Evolutionary conservation across 2,329 filamentous ascomycete genomes (phyloP).

Genomic region (Endoconidiophora laricicola): DNA sequence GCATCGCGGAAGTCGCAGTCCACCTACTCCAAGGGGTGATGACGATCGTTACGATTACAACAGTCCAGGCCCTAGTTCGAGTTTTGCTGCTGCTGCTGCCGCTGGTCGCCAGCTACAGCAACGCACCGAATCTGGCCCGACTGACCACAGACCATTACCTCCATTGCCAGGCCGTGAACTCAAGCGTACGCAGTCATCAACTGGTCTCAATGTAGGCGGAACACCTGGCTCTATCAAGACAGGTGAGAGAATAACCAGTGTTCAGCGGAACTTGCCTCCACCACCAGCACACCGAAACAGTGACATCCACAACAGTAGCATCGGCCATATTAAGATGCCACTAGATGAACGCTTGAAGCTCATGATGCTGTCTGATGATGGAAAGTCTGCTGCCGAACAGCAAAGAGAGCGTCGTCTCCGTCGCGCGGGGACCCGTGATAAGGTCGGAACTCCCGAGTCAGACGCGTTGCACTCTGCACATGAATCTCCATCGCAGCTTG

Average conservation of each 20-base stretch:
- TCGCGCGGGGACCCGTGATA: slow-evolving; percentile 39
- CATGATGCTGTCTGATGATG: slow-evolving; percentile 69
- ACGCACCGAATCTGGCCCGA: slow-evolving; percentile 57
- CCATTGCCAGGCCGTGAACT: slow-evolving; percentile 52
- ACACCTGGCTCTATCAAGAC: slow-evolving; percentile 17
- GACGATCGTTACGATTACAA: slow-evolving; percentile 46
- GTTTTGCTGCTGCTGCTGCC: slow-evolving; percentile 22
- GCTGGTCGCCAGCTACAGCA: slow-evolving; percentile 37
- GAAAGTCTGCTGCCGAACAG: slow-evolving; percentile 44
- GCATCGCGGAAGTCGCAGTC: slow-evolving; percentile 49
- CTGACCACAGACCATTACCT: slow-evolving; percentile 71
- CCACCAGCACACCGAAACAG: slow-evolving; percentile 57
- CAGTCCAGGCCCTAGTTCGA: slow-evolving; percentile 47
- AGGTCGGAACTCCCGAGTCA: slow-evolving; percentile 11
- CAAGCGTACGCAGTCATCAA: slow-evolving; percentile 9
- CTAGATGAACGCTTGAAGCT: slow-evolving; percentile 72
- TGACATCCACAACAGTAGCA: slow-evolving; percentile 49
- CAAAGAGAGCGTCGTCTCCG: slow-evolving; percentile 55
- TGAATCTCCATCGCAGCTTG: slow-evolving; percentile 1
- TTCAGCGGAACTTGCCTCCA: slow-evolving; percentile 53
- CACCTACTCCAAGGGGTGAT: slow-evolving; percentile 20
- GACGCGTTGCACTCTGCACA: slow-evolving; percentile 7
- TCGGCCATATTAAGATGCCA: slow-evolving; percentile 60
- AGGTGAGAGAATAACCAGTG: slow-evolving; percentile 52
- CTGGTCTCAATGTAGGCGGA: slow-evolving; percentile 17